These are phyloP conservation scores for Edaphochlamys debaryana DNA, from an alignment of 139 green algal species.

Conservation along the genomic window DNA sequence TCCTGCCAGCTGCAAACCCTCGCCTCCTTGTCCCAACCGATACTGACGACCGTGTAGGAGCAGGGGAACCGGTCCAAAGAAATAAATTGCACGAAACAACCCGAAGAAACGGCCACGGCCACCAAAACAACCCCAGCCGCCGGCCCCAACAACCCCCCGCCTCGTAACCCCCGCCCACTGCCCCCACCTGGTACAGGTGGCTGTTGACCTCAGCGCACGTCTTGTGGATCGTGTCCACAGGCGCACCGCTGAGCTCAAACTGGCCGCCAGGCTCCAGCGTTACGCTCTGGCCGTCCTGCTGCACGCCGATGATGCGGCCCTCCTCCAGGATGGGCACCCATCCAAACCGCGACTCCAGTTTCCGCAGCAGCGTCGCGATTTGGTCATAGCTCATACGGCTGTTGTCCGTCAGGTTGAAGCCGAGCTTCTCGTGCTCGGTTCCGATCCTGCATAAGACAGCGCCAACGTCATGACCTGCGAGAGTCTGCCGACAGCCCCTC, in stretches of 20 bases:
- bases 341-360: slow-evolving; percentile 79
- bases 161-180: no score
- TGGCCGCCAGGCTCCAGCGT: slow-evolving; percentile 98
- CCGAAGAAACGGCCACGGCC: no score
- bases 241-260: slow-evolving; percentile 97
- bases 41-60: no score
- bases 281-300: slow-evolving; percentile 88
- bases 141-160: no score
- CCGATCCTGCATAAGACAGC: slow-evolving; percentile 94
- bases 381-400: slow-evolving; percentile 80
- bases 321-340: slow-evolving; percentile 94
- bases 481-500: no score
- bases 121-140: no score
- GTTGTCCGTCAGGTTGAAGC: slow-evolving; percentile 79
- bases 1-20: no score
- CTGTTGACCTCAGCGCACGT: slow-evolving; percentile 96
- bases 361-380: slow-evolving; percentile 83
- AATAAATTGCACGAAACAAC: no score
- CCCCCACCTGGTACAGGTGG: slow-evolving; percentile 92
- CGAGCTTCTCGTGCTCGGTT: slow-evolving; percentile 99
- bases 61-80: no score
- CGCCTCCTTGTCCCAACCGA: no score
- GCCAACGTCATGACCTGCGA: no score
- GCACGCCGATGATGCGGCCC: slow-evolving; percentile 92
- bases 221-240: slow-evolving; percentile 89